Evolutionary conservation across 306 rosid species (phyloP).

Genomic region (Aeschynomene evenia): DNA sequence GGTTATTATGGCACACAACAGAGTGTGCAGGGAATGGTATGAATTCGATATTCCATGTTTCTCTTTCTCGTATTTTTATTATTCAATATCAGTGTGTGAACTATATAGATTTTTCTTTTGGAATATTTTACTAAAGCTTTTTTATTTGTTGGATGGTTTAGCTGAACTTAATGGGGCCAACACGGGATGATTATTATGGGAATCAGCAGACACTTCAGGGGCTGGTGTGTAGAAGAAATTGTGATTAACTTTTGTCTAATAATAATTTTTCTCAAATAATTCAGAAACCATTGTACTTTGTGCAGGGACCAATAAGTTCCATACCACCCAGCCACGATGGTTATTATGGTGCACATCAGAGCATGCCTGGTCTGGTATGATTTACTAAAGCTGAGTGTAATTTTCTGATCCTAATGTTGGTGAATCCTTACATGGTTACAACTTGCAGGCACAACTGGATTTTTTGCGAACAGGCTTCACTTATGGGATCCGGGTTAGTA

Average conservation of each 20-base stretch:
- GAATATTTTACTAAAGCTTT: not conserved
- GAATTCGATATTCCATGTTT: slow-evolving; percentile 25
- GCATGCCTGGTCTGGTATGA: slow-evolving; percentile 91
- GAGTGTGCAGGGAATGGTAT: slow-evolving; percentile 90
- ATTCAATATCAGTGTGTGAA: slow-evolving; percentile 5
- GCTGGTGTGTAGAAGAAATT: slow-evolving; percentile 59
- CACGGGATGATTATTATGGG: slow-evolving; percentile 87
- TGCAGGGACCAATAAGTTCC: slow-evolving; percentile 86
- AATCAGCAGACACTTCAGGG: slow-evolving; percentile 89
- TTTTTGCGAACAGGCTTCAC: slow-evolving; percentile 78
- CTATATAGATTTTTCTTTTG: not conserved
- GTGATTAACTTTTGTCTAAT: slow-evolving; percentile 6
- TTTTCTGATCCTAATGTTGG: slow-evolving; percentile 24
- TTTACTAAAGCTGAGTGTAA: slow-evolving; percentile 26
- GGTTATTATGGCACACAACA: slow-evolving; percentile 83
- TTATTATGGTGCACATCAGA: slow-evolving; percentile 76
- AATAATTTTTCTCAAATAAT: slow-evolving; percentile 18
- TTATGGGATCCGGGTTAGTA: slow-evolving; percentile 87
- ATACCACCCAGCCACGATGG: slow-evolving; percentile 88
- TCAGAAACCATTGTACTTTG: slow-evolving; percentile 21
- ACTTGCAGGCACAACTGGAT: slow-evolving; percentile 93
- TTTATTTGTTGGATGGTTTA: slow-evolving; percentile 47
- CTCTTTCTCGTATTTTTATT: slow-evolving; percentile 29
- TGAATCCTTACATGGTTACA: slow-evolving; percentile 29
- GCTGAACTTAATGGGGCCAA: slow-evolving; percentile 93